Conservation (phyloP, 345 rosid species). For the Fremontodendron californicum region DNA sequence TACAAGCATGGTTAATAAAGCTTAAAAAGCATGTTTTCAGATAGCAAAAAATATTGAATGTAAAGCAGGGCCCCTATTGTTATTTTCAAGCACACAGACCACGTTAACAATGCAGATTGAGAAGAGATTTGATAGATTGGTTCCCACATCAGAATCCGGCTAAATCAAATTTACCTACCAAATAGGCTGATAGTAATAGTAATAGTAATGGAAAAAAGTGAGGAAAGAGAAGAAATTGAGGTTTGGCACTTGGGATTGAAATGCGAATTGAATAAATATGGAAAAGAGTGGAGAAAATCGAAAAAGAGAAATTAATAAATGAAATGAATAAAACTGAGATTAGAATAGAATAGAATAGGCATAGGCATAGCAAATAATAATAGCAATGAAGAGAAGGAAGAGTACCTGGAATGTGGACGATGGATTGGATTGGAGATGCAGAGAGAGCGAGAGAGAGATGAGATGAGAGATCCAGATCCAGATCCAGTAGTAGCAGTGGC, state of each 20-base stretch:
- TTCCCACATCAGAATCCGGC: background rate
- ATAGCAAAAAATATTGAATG: background rate
- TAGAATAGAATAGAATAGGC: background rate
- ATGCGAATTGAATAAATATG: background rate
- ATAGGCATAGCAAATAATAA: background rate
- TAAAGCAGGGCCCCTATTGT: background rate
- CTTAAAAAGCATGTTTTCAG: background rate
- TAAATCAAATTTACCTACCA: background rate
- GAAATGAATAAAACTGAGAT: background rate
- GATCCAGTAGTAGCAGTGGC: too few relatives aligned
- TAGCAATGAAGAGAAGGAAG: too few relatives aligned
- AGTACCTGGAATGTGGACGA: too few relatives aligned
- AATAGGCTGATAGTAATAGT: background rate
- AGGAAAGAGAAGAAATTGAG: background rate
- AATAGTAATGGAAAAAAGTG: background rate
- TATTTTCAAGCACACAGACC: background rate
- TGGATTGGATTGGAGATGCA: too few relatives aligned
- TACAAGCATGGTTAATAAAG: background rate
- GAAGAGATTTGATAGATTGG: background rate
- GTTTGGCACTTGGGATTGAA: background rate
- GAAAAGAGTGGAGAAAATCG: background rate
- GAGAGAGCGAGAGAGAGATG: too few relatives aligned
- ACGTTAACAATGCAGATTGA: background rate
- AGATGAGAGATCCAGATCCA: too few relatives aligned
- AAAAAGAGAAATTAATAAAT: too few relatives aligned